Percentiles rank a stretch among this genome's conserved stretches.
phyloP scores from a whole-genome alignment of 164 flowering plant species.

The Macadamia tetraphylla region DNA sequence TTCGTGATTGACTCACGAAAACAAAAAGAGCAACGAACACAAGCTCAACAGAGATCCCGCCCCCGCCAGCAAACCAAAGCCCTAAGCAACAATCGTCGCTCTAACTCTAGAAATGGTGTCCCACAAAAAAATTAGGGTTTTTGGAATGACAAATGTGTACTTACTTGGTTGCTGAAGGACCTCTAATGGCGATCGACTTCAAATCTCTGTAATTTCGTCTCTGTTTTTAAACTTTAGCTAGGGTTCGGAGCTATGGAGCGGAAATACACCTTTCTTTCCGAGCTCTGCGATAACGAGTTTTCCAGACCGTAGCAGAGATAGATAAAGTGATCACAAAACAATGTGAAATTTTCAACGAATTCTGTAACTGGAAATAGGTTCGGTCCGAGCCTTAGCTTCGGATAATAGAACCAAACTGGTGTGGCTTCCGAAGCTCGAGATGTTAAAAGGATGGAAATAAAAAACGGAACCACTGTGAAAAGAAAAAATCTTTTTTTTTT shows the following conservation, averaged over 20 bases:
- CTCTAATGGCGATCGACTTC: constrained; percentile 18
- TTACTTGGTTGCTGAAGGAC: constrained; percentile 12
- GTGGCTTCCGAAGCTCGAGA: background rate
- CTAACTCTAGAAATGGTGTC: background rate
- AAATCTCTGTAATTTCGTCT: constrained; percentile 10
- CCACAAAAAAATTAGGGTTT: constrained; percentile 30
- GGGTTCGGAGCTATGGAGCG: constrained; percentile 25
- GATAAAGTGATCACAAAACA: constrained; percentile 37
- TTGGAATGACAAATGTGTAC: constrained; percentile 5
- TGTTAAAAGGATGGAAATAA: background rate
- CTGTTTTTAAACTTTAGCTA: constrained; percentile 8
- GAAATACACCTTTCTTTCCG: constrained; percentile 6
- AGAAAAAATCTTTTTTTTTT: too few species aligned
- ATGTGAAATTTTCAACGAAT: constrained; percentile 56
- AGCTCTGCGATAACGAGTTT: constrained; percentile 15
- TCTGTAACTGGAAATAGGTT: constrained; percentile 21
- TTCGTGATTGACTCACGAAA: background rate
- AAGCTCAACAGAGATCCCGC: constrained; percentile 8
- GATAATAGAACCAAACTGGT: background rate
- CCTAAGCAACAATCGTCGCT: constrained; percentile 3
- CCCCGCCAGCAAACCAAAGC: constrained; percentile 7
- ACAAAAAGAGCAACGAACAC: background rate
- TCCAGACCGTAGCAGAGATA: constrained; percentile 24
- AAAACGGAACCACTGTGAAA: too few species aligned
- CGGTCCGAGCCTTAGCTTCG: constrained; percentile 19